Evolutionary conservation across 495 filamentous ascomycete species (phyloP), one percentile per base, ranked within the genome.

Genomic region (Chlorociboria aeruginascens): DNA sequence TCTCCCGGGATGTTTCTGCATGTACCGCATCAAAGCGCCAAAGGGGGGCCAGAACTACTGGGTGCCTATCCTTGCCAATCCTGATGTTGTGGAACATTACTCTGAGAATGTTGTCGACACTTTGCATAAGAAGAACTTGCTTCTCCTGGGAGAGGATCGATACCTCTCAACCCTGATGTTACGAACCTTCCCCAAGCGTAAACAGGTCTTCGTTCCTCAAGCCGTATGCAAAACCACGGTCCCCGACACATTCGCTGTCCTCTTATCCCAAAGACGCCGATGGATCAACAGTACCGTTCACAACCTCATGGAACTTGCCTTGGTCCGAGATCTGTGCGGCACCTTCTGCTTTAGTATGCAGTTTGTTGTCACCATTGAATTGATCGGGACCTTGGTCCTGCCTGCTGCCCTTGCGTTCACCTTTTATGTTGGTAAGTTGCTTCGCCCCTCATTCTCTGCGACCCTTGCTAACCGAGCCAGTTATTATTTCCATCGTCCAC

Each of bases 341-440:
- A 99, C 93, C 0, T 99, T 99, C 69, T 99, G 93, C 73, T 99
- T 99, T 72, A 93, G 85, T 67, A 99, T 99, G 93, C 93, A 99
- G 63, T 97, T 97, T 61, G 83, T 97, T 45, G 83, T 99, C 48
- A 94, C 88, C 64, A 88, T 99, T 59, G 92, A 99, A 62, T 73
- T 99, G 37, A 76, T 97, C 41, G 93, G 93, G 40, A 97, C 93
- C 0, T 71, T 97, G 38, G 93, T 99, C 10, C 70, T 99, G 3
- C 93, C 92, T 0, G 93, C 92, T 8, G 93, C 93, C 50, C 95
- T 99, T 59, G 79, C 85, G 3, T 97, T 99, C 63, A 99, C 93
- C 17, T 79, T 96, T 62, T 99, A 99, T 65, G 80, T 99, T 51
- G 78, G 82, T 86, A 79, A 75, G 79, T 76, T 47, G 14, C 36